Conservation (phyloP, 331 rosid genomes). For the Cydonia oblonga region DNA sequence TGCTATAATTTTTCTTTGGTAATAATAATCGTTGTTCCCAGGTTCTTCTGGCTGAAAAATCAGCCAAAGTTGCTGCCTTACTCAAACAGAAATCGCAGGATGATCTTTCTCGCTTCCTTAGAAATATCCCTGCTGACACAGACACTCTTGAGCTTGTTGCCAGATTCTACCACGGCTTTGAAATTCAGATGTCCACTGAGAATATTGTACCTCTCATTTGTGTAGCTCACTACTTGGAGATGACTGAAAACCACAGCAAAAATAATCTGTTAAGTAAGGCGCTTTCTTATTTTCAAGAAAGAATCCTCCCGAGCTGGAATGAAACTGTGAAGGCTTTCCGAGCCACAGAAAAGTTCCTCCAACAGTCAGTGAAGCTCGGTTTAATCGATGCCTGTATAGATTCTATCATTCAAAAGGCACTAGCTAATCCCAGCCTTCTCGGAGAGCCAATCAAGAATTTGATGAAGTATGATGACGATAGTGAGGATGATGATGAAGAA, state of each 20-base stretch:
- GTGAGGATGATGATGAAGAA: conserved; percentile 2
- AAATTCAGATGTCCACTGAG: conserved; percentile 23
- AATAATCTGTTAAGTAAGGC: conserved; percentile 28
- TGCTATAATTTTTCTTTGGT: not conserved
- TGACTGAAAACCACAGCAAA: conserved; percentile 36
- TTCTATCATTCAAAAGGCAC: conserved; percentile 26
- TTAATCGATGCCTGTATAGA: conserved; percentile 31
- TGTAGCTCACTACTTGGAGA: conserved; percentile 29
- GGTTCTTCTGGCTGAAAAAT: conserved; percentile 39
- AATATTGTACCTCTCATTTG: conserved; percentile 35
- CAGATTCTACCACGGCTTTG: conserved; percentile 41
- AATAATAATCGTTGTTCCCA: not conserved
- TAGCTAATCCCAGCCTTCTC: conserved; percentile 25
- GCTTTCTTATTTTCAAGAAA: conserved; percentile 19
- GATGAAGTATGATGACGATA: conserved; percentile 5
- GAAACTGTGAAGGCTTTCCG: conserved; percentile 33
- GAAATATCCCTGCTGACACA: too few relatives aligned
- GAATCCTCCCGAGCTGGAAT: conserved; percentile 41
- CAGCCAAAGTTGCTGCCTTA: conserved; percentile 23
- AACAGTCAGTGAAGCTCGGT: conserved; percentile 27
- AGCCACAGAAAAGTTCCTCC: conserved; percentile 23
- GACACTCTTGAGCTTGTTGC: conserved; percentile 34
- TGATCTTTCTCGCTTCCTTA: too few relatives aligned
- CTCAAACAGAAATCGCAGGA: conserved; percentile 11
- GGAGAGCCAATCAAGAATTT: conserved; percentile 29